Base-by-base conservation (phyloP, 495 filamentous ascomycete genomes). In the Bryoglossum gracile region DNA sequence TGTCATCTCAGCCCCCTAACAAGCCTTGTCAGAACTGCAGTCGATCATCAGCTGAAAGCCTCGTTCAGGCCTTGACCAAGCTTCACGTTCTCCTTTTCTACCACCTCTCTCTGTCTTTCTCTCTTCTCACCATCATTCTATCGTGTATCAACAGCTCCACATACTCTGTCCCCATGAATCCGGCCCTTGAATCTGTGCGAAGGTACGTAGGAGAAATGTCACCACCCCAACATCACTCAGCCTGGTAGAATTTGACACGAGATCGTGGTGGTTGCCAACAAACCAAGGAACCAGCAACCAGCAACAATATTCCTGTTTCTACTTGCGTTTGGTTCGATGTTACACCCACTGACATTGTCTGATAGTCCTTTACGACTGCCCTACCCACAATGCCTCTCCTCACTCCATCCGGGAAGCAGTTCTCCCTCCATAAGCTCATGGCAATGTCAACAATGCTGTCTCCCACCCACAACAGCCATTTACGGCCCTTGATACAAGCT, bases 371-470 rank as follows among this genome's bases (percentile, higher is more conserved):
- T 44, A 34, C 33, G 38, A 48, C 45, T 35, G 33, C 44, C 21
- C 37, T 38, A 11, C 8, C 19, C 37, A 48, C 21, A 25, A 57
- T 55, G 58, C 54, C 51, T 47, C 47, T 54, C 35, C 53, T 56
- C 17, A 30, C 51, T 4, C 40, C 56, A 19, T 43, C 53, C 3
- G 51, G 52, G 2, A 61, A 55, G 23, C 55, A 55, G 6, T 53
- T 54, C 36, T 51, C 52, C 3, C 28, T 61, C 9, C 55, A 61
- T 34, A 53, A 49, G 22, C 33, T 61, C 9, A 37, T 61, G 43
- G 52, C 51, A 22, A 57, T 58, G 38, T 58, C 58, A 23, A 61
- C 58, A 2, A 61, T 61, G 55, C 23, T 58, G n/a, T 58, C 52
- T 3, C 57, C 54, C n/a, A 46, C 48, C 16, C 46, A 54, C 32